phyloP scores from a whole-genome alignment of 192 early-diverging fungal species.

The Ramicandelaber brevisporus region DNA sequence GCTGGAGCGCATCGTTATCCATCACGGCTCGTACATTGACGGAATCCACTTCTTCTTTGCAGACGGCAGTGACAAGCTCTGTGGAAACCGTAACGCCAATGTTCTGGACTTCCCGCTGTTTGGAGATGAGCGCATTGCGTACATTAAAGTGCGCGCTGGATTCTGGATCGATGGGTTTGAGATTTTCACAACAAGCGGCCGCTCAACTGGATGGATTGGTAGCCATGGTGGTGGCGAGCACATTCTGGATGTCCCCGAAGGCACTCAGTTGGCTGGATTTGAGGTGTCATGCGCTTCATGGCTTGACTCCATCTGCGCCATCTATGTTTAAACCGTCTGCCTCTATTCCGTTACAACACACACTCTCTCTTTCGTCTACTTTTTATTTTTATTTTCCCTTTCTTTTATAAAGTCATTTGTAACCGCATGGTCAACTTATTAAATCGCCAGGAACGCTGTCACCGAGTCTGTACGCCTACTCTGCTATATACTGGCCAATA shows the following conservation, averaged over 20 bases:
- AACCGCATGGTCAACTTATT: constrained; percentile 12
- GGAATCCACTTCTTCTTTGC: constrained; percentile 17
- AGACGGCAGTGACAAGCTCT: constrained; percentile 11
- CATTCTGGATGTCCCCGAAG: constrained; percentile 17
- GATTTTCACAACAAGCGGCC: constrained; percentile 21
- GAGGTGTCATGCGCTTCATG: constrained; percentile 22
- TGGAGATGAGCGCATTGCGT: constrained; percentile 17
- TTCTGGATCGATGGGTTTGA: constrained; percentile 33
- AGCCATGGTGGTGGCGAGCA: constrained; percentile 16
- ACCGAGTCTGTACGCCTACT: constrained; percentile 7
- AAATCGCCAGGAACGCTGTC: constrained; percentile 9
- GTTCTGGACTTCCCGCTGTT: constrained; percentile 8
- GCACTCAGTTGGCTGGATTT: constrained; percentile 25
- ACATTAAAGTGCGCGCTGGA: constrained; percentile 22
- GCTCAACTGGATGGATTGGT: constrained; percentile 25
- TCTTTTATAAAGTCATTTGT: constrained; percentile 4
- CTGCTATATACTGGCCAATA: constrained; percentile 1
- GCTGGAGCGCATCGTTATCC: constrained; percentile 12
- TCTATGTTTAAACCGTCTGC: constrained; percentile 13
- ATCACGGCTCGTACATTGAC: constrained; percentile 20
- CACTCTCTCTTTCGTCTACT: no score
- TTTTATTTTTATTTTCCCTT: not conserved
- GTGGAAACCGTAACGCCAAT: constrained; percentile 18
- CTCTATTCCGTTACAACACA: no score
- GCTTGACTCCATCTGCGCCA: constrained; percentile 24